Conservation (phyloP, 352 stramenopile species). For the Phytophthora kernoviae region DNA sequence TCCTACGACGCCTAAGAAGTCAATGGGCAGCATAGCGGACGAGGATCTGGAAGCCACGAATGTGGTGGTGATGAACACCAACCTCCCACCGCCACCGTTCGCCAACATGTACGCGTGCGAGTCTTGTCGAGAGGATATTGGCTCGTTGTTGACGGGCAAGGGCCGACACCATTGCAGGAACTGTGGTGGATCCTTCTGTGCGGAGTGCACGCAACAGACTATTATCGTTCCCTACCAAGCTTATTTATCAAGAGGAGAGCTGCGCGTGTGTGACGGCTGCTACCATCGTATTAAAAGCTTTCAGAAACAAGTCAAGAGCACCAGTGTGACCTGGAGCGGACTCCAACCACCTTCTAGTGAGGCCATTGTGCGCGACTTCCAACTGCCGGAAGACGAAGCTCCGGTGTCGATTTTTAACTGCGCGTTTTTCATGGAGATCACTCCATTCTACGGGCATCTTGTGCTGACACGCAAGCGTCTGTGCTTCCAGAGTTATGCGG, state of each 20-base stretch:
- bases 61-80: slow-evolving; percentile 55
- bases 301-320: slow-evolving; percentile 63
- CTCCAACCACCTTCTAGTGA: slow-evolving; percentile 43
- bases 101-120: slow-evolving; percentile 83
- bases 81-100: slow-evolving; percentile 67
- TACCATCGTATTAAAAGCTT: slow-evolving; percentile 77
- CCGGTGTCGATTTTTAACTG: slow-evolving; percentile 80
- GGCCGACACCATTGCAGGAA: slow-evolving; percentile 83
- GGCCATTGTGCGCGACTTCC: slow-evolving; percentile 46
- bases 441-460: slow-evolving; percentile 74
- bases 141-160: slow-evolving; percentile 61
- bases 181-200: slow-evolving; percentile 78
- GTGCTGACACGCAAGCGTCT: slow-evolving; percentile 72
- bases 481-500: slow-evolving; percentile 64
- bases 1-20: slow-evolving; percentile 26
- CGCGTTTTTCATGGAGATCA: slow-evolving; percentile 74
- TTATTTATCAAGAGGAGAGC: slow-evolving; percentile 61
- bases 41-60: slow-evolving; percentile 50
- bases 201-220: slow-evolving; percentile 57
- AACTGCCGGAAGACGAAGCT: slow-evolving; percentile 43
- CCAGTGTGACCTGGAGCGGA: slow-evolving; percentile 69
- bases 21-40: slow-evolving; percentile 44
- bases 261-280: slow-evolving; percentile 78
- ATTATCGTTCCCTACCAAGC: slow-evolving; percentile 65
- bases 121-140: slow-evolving; percentile 75